These are phyloP conservation scores for Heritiera littoralis DNA, from an alignment of 345 rosid genomes.

Conservation along the genomic window DNA sequence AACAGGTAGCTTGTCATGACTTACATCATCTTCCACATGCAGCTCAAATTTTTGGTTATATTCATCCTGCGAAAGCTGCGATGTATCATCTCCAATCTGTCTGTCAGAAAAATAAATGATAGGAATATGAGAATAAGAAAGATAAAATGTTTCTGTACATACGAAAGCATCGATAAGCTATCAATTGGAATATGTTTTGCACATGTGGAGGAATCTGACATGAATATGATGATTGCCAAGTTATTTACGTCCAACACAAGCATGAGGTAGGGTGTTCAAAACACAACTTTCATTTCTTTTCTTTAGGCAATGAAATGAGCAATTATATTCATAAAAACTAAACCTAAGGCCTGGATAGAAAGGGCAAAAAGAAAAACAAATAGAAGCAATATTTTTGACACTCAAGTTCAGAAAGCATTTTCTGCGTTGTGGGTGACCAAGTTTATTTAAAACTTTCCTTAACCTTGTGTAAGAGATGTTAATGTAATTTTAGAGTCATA, in stretches of 20 bases:
- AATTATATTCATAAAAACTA: background rate
- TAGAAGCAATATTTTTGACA: background rate
- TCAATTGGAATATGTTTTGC: background rate
- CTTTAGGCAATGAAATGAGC: slow-evolving; percentile 9
- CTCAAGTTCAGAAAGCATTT: background rate
- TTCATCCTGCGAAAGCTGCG: slow-evolving; percentile 32
- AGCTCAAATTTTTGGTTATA: slow-evolving; percentile 29
- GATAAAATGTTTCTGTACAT: background rate
- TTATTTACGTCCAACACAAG: background rate
- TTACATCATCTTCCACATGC: slow-evolving; percentile 43
- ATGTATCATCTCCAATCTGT: slow-evolving; percentile 42
- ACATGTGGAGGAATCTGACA: background rate
- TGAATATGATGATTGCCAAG: background rate
- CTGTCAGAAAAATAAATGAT: slow-evolving; percentile 53
- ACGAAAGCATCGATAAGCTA: background rate
- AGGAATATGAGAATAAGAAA: slow-evolving; percentile 24
- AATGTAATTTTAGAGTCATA: background rate
- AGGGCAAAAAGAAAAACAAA: background rate
- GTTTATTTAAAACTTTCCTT: background rate
- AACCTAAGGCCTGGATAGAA: background rate
- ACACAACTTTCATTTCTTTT: background rate
- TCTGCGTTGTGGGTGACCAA: background rate
- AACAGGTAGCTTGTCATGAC: slow-evolving; percentile 23
- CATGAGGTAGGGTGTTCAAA: background rate
- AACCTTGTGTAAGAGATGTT: background rate